phyloP scores from a whole-genome alignment of 129 eudicot genomes.

The Escallonia herrerae region DNA sequence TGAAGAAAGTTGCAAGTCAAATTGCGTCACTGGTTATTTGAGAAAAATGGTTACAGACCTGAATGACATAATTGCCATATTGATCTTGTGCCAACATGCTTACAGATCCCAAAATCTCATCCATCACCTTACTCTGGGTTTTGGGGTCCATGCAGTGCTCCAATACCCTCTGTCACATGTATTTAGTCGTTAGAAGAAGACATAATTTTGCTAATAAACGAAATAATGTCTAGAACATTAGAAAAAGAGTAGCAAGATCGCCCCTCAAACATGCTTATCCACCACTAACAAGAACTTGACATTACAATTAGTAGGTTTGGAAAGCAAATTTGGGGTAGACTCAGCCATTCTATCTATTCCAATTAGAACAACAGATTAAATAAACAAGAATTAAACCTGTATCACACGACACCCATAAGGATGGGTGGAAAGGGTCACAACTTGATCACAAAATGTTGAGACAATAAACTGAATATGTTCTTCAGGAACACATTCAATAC shows the following conservation, averaged over 20 bases:
- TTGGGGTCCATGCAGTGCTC: conserved; percentile 61
- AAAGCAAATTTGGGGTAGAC: too few species aligned
- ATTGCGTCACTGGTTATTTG: background rate
- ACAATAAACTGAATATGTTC: conserved; percentile 75
- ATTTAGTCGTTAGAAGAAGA: background rate
- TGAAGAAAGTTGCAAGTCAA: too few species aligned
- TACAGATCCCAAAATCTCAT: conserved; percentile 65
- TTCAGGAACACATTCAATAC: conserved; percentile 97
- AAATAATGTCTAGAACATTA: background rate
- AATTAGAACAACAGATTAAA: background rate
- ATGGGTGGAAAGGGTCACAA: conserved; percentile 84
- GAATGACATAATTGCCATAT: conserved; percentile 74
- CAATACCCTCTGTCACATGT: conserved; percentile 49
- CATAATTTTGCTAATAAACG: too few species aligned
- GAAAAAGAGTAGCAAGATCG: background rate
- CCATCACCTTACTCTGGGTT: conserved; percentile 69
- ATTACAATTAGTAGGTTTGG: too few species aligned
- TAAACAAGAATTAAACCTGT: conserved; percentile 37
- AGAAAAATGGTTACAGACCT: conserved; percentile 29
- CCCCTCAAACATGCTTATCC: too few species aligned
- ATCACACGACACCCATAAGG: conserved; percentile 95
- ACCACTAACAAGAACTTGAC: too few species aligned
- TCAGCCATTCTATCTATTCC: too few species aligned
- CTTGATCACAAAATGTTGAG: conserved; percentile 71
- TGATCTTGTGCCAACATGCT: conserved; percentile 81